A percentile compares a stretch with the other conserved stretches of the same genome.
Conservation (phyloP, 345 rosid species). For the Lepidium sativum region DNA sequence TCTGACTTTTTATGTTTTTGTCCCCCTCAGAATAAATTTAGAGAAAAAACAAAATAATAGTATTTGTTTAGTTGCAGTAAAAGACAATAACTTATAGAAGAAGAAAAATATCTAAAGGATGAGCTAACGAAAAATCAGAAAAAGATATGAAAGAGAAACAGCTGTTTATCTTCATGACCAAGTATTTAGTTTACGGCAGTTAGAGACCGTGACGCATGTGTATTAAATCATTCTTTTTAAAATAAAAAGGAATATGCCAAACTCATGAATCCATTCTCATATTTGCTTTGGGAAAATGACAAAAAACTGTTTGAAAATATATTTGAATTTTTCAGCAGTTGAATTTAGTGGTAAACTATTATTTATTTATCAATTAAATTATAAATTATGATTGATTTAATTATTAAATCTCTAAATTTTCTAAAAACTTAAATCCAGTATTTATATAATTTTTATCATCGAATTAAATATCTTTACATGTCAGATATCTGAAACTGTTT, state of each 20-base stretch:
- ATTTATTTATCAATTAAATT: no score
- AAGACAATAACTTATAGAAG: slow-evolving; percentile 1
- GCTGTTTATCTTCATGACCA: slow-evolving; percentile 18
- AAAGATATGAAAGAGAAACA: slow-evolving; percentile 22
- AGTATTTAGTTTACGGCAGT: slow-evolving; percentile 9
- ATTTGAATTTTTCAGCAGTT: no score
- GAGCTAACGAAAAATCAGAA: neutral
- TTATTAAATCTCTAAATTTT: no score
- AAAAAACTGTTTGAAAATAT: no score
- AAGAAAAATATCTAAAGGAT: slow-evolving; percentile 2
- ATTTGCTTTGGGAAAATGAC: no score
- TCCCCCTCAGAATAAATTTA: neutral
- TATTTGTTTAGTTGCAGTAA: slow-evolving; percentile 1
- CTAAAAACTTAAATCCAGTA: no score
- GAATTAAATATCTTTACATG: no score
- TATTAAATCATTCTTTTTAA: neutral
- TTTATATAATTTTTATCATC: no score
- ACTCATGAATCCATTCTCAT: neutral
- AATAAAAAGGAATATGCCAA: slow-evolving; percentile 9
- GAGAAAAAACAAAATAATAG: neutral
- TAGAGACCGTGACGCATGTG: neutral
- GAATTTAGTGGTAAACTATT: no score
- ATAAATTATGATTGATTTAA: no score
- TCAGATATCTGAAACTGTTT: no score
- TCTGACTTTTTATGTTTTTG: neutral